These are phyloP conservation scores for Panaeolus cyanescens DNA, from an alignment of 768 basidiomycete genomes.

Conservation along the genomic window DNA sequence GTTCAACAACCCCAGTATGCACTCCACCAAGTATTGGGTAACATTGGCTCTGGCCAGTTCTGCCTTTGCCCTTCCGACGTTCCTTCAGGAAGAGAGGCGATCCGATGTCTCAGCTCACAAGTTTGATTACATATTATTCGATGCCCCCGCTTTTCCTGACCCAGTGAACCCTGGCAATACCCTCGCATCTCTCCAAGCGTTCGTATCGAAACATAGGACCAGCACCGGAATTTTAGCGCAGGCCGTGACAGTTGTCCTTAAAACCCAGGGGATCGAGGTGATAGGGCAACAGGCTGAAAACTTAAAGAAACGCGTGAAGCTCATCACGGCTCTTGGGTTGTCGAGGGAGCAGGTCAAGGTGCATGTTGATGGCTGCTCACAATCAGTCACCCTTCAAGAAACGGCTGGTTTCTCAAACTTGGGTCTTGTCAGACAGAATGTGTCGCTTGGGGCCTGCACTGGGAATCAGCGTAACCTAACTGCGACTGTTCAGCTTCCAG, in stretches of 20 bases:
- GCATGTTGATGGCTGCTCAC: slow-evolving; percentile 32
- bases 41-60: neutral
- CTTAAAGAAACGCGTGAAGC: slow-evolving; percentile 29
- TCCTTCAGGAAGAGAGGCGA: neutral
- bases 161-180: slow-evolving; percentile 31
- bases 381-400: slow-evolving; percentile 19
- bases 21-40: neutral
- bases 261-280: slow-evolving; percentile 27
- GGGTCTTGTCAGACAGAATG: slow-evolving; percentile 34
- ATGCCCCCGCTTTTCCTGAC: slow-evolving; percentile 40
- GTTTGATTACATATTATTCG: slow-evolving; percentile 29
- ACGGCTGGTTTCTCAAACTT: slow-evolving; percentile 32
- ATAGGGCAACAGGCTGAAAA: slow-evolving; percentile 23
- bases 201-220: slow-evolving; percentile 33
- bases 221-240: slow-evolving; percentile 22
- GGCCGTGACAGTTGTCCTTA: slow-evolving; percentile 17
- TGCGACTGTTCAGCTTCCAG: slow-evolving; percentile 18
- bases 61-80: neutral
- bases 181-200: slow-evolving; percentile 34
- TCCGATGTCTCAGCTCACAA: neutral
- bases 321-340: slow-evolving; percentile 35
- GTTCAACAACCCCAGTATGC: neutral
- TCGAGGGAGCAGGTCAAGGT: slow-evolving; percentile 32
- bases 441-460: slow-evolving; percentile 32
- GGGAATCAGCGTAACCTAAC: slow-evolving; percentile 11